Percentiles rank a stretch among this genome's conserved stretches.
Evolutionary conservation across 331 rosid genomes (phyloP).

Genomic region (Malus hybrid): DNA sequence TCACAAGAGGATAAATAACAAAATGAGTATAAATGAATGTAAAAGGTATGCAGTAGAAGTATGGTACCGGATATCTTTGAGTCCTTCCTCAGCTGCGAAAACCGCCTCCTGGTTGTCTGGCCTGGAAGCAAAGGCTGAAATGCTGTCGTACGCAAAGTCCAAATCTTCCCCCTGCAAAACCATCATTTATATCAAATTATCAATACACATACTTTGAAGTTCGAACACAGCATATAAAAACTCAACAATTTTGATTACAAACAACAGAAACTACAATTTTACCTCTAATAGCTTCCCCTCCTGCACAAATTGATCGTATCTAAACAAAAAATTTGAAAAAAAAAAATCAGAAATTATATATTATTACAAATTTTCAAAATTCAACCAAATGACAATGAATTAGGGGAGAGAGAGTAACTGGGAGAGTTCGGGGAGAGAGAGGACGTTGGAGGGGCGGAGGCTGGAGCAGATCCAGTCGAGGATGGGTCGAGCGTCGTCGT

Average conservation of each 20-base stretch:
- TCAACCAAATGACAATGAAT: not conserved
- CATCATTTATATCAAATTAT: not conserved
- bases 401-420: constrained; percentile 32
- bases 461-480: constrained; percentile 95
- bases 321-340: constrained; percentile 4
- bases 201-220: not conserved
- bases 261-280: not conserved
- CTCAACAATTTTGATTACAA: not conserved
- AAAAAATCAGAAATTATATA: not conserved
- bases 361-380: not conserved
- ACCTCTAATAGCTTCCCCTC: constrained; percentile 90
- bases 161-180: constrained; percentile 67
- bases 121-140: constrained; percentile 79
- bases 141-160: constrained; percentile 85
- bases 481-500: constrained; percentile 85
- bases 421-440: constrained; percentile 70
- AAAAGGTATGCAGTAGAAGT: too few relatives aligned
- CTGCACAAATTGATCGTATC: constrained; percentile 66
- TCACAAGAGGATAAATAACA: not conserved
- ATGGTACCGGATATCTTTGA: constrained; percentile 66
- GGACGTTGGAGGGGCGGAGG: constrained; percentile 85
- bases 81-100: constrained; percentile 79
- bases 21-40: not conserved
- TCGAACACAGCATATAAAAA: not conserved
- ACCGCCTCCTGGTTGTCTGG: constrained; percentile 84